phyloP scores from a whole-genome alignment of 345 rosid genomes.

The Sonneratia caseolaris region DNA sequence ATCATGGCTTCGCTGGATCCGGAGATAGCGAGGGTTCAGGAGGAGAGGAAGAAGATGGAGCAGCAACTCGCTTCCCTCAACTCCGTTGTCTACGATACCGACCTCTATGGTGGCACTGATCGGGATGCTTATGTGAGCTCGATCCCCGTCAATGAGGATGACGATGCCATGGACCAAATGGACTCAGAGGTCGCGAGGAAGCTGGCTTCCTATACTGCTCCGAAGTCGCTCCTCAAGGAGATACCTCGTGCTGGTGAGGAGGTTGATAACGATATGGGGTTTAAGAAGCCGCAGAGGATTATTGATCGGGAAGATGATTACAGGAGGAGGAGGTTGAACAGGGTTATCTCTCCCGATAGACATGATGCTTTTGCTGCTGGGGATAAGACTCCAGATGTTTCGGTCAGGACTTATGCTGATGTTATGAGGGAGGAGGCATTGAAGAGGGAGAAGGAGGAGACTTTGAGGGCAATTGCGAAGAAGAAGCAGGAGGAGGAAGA shows the following conservation, averaged over 20 bases:
- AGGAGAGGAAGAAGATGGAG: conserved; percentile 63
- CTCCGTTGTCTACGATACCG: conserved; percentile 61
- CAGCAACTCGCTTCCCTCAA: conserved; percentile 67
- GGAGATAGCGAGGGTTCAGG: conserved; percentile 79
- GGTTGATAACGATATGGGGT: conserved; percentile 46
- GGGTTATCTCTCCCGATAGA: conserved; percentile 85
- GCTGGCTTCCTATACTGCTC: conserved; percentile 86
- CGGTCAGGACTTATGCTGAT: conserved; percentile 65
- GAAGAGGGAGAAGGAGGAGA: conserved; percentile 78
- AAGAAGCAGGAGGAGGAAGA: conserved; percentile 81
- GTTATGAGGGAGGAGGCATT: conserved; percentile 79
- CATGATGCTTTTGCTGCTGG: conserved; percentile 85
- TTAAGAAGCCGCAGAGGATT: conserved; percentile 55
- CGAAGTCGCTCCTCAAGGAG: conserved; percentile 66
- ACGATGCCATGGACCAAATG: conserved; percentile 51
- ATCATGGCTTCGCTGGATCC: conserved; percentile 35
- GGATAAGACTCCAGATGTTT: conserved; percentile 86
- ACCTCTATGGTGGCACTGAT: conserved; percentile 71
- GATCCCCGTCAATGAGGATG: conserved; percentile 82
- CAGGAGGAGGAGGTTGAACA: conserved; percentile 67
- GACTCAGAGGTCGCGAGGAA: conserved; percentile 64
- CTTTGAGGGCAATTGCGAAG: conserved; percentile 33
- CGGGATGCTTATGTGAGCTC: conserved; percentile 54
- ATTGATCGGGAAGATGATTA: conserved; percentile 92
- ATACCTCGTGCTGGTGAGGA: conserved; percentile 58